These are phyloP conservation scores for Starmerella scarabaei DNA, from an alignment of 805 yeast genomes.

Conservation along the genomic window DNA sequence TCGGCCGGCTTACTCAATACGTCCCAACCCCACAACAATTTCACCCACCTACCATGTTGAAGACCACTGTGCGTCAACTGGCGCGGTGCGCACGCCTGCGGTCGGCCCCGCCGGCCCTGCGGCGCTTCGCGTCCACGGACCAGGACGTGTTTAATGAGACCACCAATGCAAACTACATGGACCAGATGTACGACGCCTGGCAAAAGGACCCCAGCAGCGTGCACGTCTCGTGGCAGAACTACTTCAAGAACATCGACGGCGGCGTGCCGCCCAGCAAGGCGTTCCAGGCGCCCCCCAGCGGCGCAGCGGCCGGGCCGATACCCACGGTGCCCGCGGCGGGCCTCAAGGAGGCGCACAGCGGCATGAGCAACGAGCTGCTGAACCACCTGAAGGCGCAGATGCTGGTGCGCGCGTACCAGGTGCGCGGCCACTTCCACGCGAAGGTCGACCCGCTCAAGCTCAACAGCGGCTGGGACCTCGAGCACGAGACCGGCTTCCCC, in stretches of 20 bases:
- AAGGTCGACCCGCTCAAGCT: conserved; percentile 90
- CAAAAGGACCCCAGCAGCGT: conserved; percentile 77
- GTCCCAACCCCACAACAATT: too few species aligned
- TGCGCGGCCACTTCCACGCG: conserved; percentile 94
- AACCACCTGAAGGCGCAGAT: conserved; percentile 91
- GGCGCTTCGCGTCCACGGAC: conserved; percentile 18
- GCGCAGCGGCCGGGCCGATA: conserved; percentile 40
- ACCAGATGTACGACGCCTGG: conserved; percentile 97
- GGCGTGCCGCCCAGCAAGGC: conserved; percentile 59
- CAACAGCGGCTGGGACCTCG: conserved; percentile 56
- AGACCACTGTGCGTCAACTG: conserved; percentile 8
- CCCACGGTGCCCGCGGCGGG: conserved; percentile 31
- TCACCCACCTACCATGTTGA: too few species aligned
- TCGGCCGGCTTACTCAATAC: too few species aligned
- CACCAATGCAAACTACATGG: conserved; percentile 80
- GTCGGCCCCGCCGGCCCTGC: neutral
- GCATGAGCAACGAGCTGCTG: conserved; percentile 19
- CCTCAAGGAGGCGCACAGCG: conserved; percentile 34
- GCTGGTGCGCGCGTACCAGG: conserved; percentile 96
- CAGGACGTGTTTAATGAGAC: conserved; percentile 70
- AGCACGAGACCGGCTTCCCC: conserved; percentile 23
- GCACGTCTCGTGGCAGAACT: conserved; percentile 90
- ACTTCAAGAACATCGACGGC: conserved; percentile 78
- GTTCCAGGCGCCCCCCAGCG: conserved; percentile 80
- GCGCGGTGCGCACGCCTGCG: neutral